Conservation (phyloP, 768 basidiomycete genomes). For the Panaeolus cyanescens region DNA sequence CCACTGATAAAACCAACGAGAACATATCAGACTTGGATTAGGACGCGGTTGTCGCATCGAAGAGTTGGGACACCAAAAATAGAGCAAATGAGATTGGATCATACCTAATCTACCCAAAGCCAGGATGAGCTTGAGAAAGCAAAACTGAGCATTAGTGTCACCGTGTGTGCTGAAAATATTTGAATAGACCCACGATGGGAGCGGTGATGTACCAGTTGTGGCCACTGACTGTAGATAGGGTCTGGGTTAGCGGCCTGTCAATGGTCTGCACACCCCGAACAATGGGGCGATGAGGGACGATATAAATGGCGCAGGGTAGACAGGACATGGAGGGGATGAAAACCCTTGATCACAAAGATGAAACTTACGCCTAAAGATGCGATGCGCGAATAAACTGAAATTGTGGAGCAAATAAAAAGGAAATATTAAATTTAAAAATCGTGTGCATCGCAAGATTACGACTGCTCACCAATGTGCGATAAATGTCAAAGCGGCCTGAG, state of each 20-base stretch:
- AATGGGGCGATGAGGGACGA: background rate
- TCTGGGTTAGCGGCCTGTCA: background rate
- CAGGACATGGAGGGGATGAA: background rate
- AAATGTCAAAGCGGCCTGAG: conserved; percentile 28
- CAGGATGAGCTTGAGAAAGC: conserved; percentile 8
- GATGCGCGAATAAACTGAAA: conserved; percentile 35
- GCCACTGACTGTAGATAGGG: background rate
- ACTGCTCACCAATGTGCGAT: conserved; percentile 24
- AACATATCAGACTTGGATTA: background rate
- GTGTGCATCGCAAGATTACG: background rate
- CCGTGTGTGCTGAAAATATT: background rate
- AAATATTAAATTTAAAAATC: background rate
- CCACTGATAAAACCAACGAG: conserved; percentile 12
- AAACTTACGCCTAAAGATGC: background rate
- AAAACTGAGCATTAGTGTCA: background rate
- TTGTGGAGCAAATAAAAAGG: background rate
- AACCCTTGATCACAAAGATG: background rate
- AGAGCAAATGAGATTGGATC: background rate
- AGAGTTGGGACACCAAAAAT: background rate
- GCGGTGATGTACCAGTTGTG: background rate
- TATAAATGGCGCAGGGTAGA: too few relatives aligned
- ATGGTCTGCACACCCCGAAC: background rate
- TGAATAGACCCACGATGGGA: background rate
- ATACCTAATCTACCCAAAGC: conserved; percentile 9
- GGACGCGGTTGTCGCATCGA: background rate